Conservation (phyloP, 345 rosid genomes). For the Bretschneidera sinensis region DNA sequence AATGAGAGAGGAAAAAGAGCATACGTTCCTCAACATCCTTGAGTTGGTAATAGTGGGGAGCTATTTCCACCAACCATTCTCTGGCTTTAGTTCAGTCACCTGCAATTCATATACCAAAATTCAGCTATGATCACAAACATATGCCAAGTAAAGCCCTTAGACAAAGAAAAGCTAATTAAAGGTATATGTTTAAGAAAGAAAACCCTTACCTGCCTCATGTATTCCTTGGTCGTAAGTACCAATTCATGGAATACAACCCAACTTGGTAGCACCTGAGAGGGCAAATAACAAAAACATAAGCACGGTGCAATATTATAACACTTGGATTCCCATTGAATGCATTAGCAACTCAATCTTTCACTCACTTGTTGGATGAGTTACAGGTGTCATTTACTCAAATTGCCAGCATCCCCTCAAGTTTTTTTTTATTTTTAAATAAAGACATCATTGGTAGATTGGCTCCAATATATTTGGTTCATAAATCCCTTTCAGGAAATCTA, state of each 20-base stretch:
- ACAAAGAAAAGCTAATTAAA: not conserved
- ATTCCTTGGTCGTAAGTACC: slow-evolving; percentile 89
- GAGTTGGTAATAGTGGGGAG: slow-evolving; percentile 89
- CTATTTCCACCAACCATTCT: slow-evolving; percentile 97
- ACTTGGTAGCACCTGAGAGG: slow-evolving; percentile 70
- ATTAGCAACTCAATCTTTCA: not conserved
- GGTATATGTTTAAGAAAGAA: not conserved
- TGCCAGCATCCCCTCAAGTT: not conserved
- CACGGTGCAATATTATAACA: not conserved
- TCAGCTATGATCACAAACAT: slow-evolving; percentile 12
- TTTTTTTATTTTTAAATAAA: too few species aligned
- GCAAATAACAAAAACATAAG: not conserved
- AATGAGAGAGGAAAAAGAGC: slow-evolving; percentile 22
- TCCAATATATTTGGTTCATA: not conserved
- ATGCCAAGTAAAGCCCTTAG: not conserved
- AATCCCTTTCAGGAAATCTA: not conserved
- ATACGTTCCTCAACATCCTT: slow-evolving; percentile 97
- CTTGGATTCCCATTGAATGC: not conserved
- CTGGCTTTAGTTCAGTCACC: slow-evolving; percentile 97
- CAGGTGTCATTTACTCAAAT: not conserved
- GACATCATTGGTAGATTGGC: not conserved
- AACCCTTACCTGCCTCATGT: slow-evolving; percentile 72
- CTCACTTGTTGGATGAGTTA: not conserved
- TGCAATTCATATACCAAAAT: slow-evolving; percentile 32
- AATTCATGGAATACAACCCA: slow-evolving; percentile 93